These are phyloP conservation scores for Boletus sp. DNA, from an alignment of 768 basidiomycete genomes.

Conservation along the genomic window DNA sequence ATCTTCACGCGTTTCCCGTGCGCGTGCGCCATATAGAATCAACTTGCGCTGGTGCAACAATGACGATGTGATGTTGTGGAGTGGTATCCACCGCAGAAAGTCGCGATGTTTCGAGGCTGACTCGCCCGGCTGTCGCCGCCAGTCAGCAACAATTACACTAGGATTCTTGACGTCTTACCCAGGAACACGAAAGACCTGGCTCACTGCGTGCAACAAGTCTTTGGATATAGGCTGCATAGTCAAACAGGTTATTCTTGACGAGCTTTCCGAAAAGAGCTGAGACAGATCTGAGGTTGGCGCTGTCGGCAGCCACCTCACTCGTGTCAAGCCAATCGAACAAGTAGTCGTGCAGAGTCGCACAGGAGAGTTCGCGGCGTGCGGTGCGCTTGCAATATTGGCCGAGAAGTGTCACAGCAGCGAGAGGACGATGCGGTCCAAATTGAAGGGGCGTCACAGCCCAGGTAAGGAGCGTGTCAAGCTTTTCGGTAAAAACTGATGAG, in stretches of 20 bases:
- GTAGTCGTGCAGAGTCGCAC: constrained; percentile 67
- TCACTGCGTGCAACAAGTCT: constrained; percentile 81
- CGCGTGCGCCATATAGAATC: constrained; percentile 65
- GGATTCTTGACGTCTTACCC: constrained; percentile 38
- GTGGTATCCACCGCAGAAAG: constrained; percentile 70
- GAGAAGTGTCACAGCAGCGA: constrained; percentile 70
- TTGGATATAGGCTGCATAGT: constrained; percentile 73
- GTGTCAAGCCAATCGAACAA: constrained; percentile 81
- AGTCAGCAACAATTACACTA: not conserved
- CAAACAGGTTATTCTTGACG: constrained; percentile 67
- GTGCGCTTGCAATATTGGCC: constrained; percentile 60
- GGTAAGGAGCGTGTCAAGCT: constrained; percentile 71
- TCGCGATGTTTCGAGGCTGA: constrained; percentile 60
- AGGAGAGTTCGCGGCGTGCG: constrained; percentile 61
- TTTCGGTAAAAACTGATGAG: constrained; percentile 54
- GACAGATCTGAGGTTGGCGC: constrained; percentile 54
- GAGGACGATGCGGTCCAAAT: constrained; percentile 79
- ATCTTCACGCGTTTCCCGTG: constrained; percentile 71
- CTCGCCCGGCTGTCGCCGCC: constrained; percentile 4
- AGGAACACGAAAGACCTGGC: constrained; percentile 49
- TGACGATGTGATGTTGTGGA: constrained; percentile 58
- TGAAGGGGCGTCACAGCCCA: constrained; percentile 82
- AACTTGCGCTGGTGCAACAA: constrained; percentile 67
- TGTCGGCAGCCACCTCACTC: constrained; percentile 58
- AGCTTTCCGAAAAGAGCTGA: constrained; percentile 72